Conservation (phyloP, 805 yeast genomes). For the Candida fluviatilis region DNA sequence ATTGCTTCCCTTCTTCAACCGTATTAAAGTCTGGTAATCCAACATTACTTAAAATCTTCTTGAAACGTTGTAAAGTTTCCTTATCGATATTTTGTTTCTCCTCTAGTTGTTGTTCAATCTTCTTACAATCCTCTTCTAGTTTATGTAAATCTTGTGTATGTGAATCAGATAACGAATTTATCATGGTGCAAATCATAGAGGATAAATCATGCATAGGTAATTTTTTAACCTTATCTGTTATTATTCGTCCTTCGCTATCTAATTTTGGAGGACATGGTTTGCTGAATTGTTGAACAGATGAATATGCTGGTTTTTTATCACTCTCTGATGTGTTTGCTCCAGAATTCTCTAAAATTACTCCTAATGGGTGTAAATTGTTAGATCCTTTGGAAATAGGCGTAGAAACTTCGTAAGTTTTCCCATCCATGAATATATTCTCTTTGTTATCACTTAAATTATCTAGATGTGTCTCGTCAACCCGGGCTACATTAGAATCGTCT, state of each 20-base stretch:
- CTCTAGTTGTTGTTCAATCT: conserved; percentile 49
- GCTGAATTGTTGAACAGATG: conserved; percentile 13
- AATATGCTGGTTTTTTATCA: conserved; percentile 5
- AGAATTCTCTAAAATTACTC: conserved; percentile 29
- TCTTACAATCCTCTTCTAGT: conserved; percentile 25
- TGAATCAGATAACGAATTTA: conserved; percentile 47
- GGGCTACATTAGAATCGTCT: conserved; percentile 20
- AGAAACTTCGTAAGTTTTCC: conserved; percentile 26
- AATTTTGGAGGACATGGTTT: conserved; percentile 32
- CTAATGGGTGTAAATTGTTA: conserved; percentile 20
- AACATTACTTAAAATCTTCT: conserved; percentile 24
- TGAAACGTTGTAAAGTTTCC: conserved; percentile 21
- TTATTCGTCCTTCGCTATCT: conserved; percentile 26
- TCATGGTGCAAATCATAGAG: conserved; percentile 35
- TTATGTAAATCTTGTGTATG: conserved; percentile 52
- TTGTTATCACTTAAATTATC: conserved; percentile 40
- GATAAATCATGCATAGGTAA: conserved; percentile 31
- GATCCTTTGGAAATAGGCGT: conserved; percentile 25
- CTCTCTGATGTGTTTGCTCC: conserved; percentile 24
- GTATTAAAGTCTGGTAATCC: conserved; percentile 22
- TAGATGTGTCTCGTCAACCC: conserved; percentile 33
- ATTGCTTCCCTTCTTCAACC: conserved; percentile 22
- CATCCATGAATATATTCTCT: conserved; percentile 44
- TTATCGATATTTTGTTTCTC: conserved; percentile 46
- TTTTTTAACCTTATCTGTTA: conserved; percentile 15